Base-by-base conservation (phyloP, 176 grass and related monocot genomes). In the Neostapfia colusana region DNA sequence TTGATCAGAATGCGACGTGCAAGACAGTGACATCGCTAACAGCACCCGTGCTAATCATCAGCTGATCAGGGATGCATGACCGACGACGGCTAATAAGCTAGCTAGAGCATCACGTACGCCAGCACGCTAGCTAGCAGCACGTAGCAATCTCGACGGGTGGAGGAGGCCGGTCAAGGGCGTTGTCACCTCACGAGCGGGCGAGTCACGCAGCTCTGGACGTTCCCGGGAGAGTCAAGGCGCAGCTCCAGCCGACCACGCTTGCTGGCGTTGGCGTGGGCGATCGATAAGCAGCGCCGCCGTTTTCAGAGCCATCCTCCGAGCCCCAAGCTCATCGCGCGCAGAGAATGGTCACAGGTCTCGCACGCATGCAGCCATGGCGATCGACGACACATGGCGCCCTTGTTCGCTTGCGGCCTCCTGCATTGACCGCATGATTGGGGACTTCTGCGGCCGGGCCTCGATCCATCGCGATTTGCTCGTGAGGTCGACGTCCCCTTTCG, bases 361-460 rank as follows among this genome's bases (percentile, higher is more conserved):
- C 65, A 57, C 18, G 24, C 65, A 57, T 13, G 24, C 24, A 18
- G 39, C 37, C 66, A 37, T 73, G 43, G 83, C 79, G 63, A 83
- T 70, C 79, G 63, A 83, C 75, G 69, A 70, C 88, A 79, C 74
- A 85, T 82, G 83, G 28, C n/a, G n/a, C n/a, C 44, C 62, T 78
- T 79, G 79, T 79, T 77, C 74, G 31, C 55, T 73, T 63, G 63
- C 28, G 68, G 40, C 41, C 7, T 14, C 10, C 27, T 20, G 37
- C 63, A 64, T 86, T 80, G 48, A 51, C 76, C 64, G 85, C 61
- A 84, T 85, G 81, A 91, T 91, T 81, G 78, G 78, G 64, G 51
- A 82, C n/a, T 56, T 8, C 53, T 4, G 18, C 8, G 7, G 5
- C 51, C 7, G 21, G 55, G 31, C 65, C 61, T 73, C 38, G 23